Conservation (phyloP, 306 rosid genomes). For the Carpinus viminea region DNA sequence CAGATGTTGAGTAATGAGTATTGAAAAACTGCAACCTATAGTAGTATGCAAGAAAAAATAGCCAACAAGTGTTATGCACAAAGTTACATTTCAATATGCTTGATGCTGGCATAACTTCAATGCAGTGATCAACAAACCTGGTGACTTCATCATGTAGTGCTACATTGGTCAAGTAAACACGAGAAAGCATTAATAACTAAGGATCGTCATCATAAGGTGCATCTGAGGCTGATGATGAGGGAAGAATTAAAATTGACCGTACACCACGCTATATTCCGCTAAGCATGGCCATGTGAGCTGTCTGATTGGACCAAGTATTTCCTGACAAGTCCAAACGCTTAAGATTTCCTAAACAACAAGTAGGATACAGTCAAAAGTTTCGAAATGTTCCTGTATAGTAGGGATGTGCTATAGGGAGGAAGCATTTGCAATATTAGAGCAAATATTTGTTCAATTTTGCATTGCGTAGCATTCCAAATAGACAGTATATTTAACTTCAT, state of each 20-base stretch:
- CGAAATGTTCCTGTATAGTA: not conserved
- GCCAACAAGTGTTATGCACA: slow-evolving; percentile 10
- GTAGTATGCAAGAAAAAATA: not conserved
- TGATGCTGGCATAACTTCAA: slow-evolving; percentile 9
- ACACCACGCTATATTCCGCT: slow-evolving; percentile 42
- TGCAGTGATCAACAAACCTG: not conserved
- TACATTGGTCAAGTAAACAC: not conserved
- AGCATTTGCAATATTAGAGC: not conserved
- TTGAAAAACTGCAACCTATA: slow-evolving; percentile 9
- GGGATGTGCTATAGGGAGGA: not conserved
- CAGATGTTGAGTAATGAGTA: slow-evolving; percentile 5
- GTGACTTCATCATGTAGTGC: not conserved
- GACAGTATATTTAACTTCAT: not conserved
- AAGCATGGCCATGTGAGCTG: slow-evolving; percentile 37
- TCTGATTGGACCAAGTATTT: slow-evolving; percentile 53
- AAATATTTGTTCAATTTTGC: not conserved
- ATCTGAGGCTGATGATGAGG: slow-evolving; percentile 31
- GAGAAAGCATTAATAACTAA: slow-evolving; percentile 29
- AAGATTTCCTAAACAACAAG: slow-evolving; percentile 57
- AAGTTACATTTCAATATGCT: not conserved
- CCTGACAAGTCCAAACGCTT: slow-evolving; percentile 67
- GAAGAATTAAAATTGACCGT: slow-evolving; percentile 46
- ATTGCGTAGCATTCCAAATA: not conserved
- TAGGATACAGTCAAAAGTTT: slow-evolving; percentile 12
- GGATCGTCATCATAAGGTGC: slow-evolving; percentile 76